Percentiles rank a stretch among this genome's conserved stretches.
These are phyloP conservation scores for Eutypa lata DNA, from an alignment of 2,329 filamentous ascomycete genomes.

Conservation along the genomic window DNA sequence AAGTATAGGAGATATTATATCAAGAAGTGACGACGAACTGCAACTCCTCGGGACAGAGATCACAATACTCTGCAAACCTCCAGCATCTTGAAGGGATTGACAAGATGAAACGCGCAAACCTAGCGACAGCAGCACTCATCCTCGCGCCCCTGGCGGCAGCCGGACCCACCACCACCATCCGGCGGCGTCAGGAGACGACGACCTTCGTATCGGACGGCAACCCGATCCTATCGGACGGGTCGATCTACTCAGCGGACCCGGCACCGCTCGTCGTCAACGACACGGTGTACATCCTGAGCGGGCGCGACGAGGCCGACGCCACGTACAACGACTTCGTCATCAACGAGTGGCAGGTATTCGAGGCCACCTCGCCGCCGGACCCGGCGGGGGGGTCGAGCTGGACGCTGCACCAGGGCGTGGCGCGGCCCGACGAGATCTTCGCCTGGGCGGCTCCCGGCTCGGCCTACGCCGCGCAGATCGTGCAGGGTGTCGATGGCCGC, in stretches of 20 bases:
- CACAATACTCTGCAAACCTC: too few relatives aligned
- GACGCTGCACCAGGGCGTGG: constrained; percentile 29
- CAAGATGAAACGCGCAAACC: background rate
- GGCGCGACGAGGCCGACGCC: constrained; percentile 29
- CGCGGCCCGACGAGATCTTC: constrained; percentile 28
- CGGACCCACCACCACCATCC: background rate
- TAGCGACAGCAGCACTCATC: background rate
- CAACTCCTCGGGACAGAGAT: too few relatives aligned
- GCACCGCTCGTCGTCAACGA: constrained; percentile 34
- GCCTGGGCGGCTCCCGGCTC: constrained; percentile 31
- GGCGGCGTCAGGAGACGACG: constrained; percentile 1
- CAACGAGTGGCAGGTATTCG: constrained; percentile 35
- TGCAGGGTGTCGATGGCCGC: constrained; percentile 28
- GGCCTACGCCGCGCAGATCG: constrained; percentile 35
- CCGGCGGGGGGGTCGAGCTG: constrained; percentile 28
- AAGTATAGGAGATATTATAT: too few relatives aligned
- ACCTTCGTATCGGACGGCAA: constrained; percentile 30
- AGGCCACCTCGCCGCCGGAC: constrained; percentile 19
- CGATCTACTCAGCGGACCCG: constrained; percentile 36
- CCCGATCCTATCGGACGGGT: constrained; percentile 34
- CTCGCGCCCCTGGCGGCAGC: background rate
- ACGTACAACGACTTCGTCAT: constrained; percentile 31
- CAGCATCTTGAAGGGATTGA: too few relatives aligned
- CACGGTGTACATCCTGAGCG: constrained; percentile 34
- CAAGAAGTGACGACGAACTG: background rate